Evolutionary conservation across 2,329 filamentous ascomycete genomes (phyloP), one percentile per base, ranked within the genome.

Genomic region (Pseudocercospora cruenta): DNA sequence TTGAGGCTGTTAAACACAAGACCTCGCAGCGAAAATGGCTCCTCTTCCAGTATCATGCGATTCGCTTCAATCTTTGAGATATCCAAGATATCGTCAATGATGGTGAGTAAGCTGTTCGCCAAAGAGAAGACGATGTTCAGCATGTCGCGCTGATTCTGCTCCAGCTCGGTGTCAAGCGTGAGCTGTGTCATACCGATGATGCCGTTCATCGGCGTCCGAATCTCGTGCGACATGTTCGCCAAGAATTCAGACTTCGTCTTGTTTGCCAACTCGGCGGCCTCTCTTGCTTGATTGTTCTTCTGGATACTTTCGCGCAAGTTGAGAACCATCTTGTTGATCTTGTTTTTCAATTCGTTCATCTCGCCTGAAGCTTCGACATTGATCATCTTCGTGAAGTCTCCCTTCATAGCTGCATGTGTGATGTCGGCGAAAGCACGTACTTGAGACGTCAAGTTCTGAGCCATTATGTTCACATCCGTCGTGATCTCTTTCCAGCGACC

Each of bases 311-410:
- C 95, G 72, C 94, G 86, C 69, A 99, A 82, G 77, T 96, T 97
- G 77, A 92, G 95, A 61, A 98, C 94, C 95, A 99, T 99, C 82
- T 96, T 92, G 78, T 98, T 99, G 86, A 99, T 98, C 85, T 98
- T 98, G 75, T 94, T 90, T 82, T 99, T 99, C 73, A 99, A 85
- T 79, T 98, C 94, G 80, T 98, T 95, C 95, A 99, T 98, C 80
- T 99, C 95, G 70, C 95, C 95, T 12, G 94, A 97, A 21, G 95
- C 95, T 79, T 97, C 94, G 19, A 99, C 94, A 57, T 95, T 96
- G 78, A 99, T 94, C 65, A 96, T 88, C 78, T 97, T 96, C 24
- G 93, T 96, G 79, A 98, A 98, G 80, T 99, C 94, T 69, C 95
- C 95, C 77, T 97, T 94, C 66, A 94, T 97, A 28, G 95, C 95